Evolutionary conservation across 495 filamentous ascomycete genomes (phyloP), one percentile per base, ranked within the genome.

Genomic region (Coniosporium apollinis): DNA sequence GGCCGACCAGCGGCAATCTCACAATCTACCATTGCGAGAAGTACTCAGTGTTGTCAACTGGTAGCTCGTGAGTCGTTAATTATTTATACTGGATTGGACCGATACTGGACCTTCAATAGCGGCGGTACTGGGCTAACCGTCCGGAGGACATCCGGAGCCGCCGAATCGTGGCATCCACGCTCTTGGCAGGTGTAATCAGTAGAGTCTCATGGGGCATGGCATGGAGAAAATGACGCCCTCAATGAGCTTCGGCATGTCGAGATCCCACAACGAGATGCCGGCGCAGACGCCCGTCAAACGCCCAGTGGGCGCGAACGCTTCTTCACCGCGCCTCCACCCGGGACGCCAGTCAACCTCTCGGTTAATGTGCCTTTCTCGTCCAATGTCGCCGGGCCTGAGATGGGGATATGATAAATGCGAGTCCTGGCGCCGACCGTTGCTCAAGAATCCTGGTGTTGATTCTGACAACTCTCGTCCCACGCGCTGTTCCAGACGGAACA

Each of bases 321-420:
- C 38, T 77, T 86, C 49, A 37, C 42, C 45, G 49, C 16, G 19
- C 49, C 5, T 48, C 45, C 9, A 5, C 53, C 58, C 33, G 56
- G 55, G 34, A 51, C 49, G 21, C 45, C 48, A 19, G 45, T 62
- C 48, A 75, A 76, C 44, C 67, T 81, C 33, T 81, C 82, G 46
- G 94, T 96, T 71, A 94, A 92, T 51, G 78, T 96, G 6, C 89
- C 89, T 21, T 94, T 97, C 61, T 73, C 82, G 38, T 91, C 83
- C 31, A 79, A 84, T 45, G 70, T 94, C 38, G 74, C 79, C 42
- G 89, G 91, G 18, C 89, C 89, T 45, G 82, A 94, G 44, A 70
- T 72, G 47, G 80, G 49, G 85, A 94, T 56, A 80, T 96, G 44
- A 63, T 96, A 33, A 79, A 93, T 59, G 84, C 85, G 42, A 91